Percentiles rank a stretch among this genome's conserved stretches.
phyloP scores from a whole-genome alignment of 2,329 filamentous ascomycete species.

The Lecanicillium sp. region DNA sequence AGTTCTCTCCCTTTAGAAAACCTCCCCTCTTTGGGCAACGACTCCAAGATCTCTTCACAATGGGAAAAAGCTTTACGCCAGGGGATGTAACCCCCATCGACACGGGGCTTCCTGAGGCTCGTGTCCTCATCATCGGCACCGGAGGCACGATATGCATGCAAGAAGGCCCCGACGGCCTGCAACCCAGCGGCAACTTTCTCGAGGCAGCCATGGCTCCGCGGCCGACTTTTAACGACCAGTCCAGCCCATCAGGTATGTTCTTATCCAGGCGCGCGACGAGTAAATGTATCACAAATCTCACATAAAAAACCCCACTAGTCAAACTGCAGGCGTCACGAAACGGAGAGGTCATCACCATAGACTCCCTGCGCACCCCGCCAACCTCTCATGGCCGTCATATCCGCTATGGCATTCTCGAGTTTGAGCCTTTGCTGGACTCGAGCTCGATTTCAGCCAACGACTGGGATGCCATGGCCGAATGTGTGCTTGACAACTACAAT shows the following conservation, averaged over 20 bases:
- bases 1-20: no score
- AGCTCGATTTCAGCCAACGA: slow-evolving; percentile 81
- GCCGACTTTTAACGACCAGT: slow-evolving; percentile 73
- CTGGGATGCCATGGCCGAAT: slow-evolving; percentile 75
- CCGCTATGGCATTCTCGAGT: slow-evolving; percentile 78
- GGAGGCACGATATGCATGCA: slow-evolving; percentile 90
- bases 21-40: no score
- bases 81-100: slow-evolving; percentile 8
- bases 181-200: slow-evolving; percentile 74
- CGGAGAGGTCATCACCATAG: slow-evolving; percentile 43
- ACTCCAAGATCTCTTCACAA: not conserved
- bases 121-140: slow-evolving; percentile 85
- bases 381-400: slow-evolving; percentile 76
- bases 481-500: slow-evolving; percentile 78
- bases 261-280: not conserved
- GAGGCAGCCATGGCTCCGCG: slow-evolving; percentile 74
- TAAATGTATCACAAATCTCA: not conserved
- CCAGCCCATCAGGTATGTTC: slow-evolving; percentile 20
- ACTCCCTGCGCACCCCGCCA: slow-evolving; percentile 69
- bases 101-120: slow-evolving; percentile 56
- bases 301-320: slow-evolving; percentile 21
- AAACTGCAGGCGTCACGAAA: slow-evolving; percentile 44
- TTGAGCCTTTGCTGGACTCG: slow-evolving; percentile 76
- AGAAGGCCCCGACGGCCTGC: slow-evolving; percentile 68
- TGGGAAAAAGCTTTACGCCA: no score